phyloP scores from a whole-genome alignment of 495 filamentous ascomycete species.

The Penicillium pancosmium region DNA sequence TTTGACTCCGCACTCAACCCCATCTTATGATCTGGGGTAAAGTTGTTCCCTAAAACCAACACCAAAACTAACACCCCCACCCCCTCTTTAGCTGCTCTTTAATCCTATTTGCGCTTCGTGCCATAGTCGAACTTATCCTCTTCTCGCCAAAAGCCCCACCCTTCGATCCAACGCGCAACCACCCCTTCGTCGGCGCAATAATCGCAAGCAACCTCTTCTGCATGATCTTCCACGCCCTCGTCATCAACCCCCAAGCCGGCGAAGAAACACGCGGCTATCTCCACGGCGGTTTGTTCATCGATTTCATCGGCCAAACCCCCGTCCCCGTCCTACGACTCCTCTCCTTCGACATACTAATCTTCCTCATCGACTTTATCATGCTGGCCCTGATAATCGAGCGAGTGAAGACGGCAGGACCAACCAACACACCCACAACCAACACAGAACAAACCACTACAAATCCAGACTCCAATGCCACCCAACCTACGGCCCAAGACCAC shows the following conservation, averaged over 20 bases:
- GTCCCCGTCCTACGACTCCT: constrained; percentile 66
- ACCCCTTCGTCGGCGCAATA: constrained; percentile 70
- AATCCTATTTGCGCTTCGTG: constrained; percentile 68
- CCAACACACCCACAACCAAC: constrained; percentile 12
- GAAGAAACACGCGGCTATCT: constrained; percentile 80
- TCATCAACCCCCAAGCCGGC: constrained; percentile 63
- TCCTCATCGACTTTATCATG: constrained; percentile 73
- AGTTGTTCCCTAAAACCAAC: not conserved
- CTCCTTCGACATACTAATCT: constrained; percentile 63
- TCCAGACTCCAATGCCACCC: constrained; percentile 16
- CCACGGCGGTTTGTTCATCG: constrained; percentile 81
- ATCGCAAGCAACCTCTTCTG: constrained; percentile 71
- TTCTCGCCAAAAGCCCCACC: constrained; percentile 77
- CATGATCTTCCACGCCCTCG: constrained; percentile 69
- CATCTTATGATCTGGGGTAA: not conserved
- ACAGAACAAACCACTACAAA: constrained; percentile 7
- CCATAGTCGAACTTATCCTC: constrained; percentile 70
- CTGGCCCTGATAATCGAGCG: constrained; percentile 71
- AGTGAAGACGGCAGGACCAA: constrained; percentile 49
- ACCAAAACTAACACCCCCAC: constrained; percentile 8
- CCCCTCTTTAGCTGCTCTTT: constrained; percentile 68
- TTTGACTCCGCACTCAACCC: not conserved
- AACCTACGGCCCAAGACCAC: constrained; percentile 58
- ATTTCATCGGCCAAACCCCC: constrained; percentile 86
- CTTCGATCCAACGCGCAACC: constrained; percentile 62